Conservation (phyloP, 768 basidiomycete species). For the Tricholoma terreum region DNA sequence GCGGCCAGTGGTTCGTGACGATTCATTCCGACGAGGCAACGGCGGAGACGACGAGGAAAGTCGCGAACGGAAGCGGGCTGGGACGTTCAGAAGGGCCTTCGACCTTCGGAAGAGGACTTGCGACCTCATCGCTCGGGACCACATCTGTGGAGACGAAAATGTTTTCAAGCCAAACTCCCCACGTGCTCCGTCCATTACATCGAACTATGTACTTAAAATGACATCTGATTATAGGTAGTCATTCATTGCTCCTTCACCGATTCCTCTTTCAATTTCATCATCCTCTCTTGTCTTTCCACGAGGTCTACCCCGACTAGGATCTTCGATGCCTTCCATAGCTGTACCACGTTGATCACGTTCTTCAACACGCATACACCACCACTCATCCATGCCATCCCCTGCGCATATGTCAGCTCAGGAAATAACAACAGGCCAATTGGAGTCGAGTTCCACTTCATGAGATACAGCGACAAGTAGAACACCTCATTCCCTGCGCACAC, state of each 20-base stretch:
- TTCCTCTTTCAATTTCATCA: slow-evolving; percentile 47
- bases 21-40: neutral
- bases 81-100: slow-evolving; percentile 34
- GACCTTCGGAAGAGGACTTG: slow-evolving; percentile 37
- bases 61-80: slow-evolving; percentile 16
- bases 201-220: neutral
- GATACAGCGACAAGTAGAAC: slow-evolving; percentile 93
- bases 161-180: neutral
- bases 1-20: neutral
- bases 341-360: slow-evolving; percentile 93
- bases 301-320: slow-evolving; percentile 92
- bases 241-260: slow-evolving; percentile 11
- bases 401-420: slow-evolving; percentile 66
- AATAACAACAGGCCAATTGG: slow-evolving; percentile 55
- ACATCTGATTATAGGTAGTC: neutral
- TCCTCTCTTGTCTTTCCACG: slow-evolving; percentile 61
- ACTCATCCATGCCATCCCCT: slow-evolving; percentile 59
- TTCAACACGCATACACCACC: slow-evolving; percentile 73
- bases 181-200: slow-evolving; percentile 2
- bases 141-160: neutral
- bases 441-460: slow-evolving; percentile 78
- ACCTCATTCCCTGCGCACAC: slow-evolving; percentile 95
- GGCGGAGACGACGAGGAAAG: slow-evolving; percentile 7
- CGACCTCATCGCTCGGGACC: slow-evolving; percentile 31
- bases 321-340: slow-evolving; percentile 97